A percentile compares a stretch with the other conserved stretches of the same genome.
Evolutionary conservation across 2,329 filamentous ascomycete genomes (phyloP).

Genomic region (Plenodomus biglobosus): DNA sequence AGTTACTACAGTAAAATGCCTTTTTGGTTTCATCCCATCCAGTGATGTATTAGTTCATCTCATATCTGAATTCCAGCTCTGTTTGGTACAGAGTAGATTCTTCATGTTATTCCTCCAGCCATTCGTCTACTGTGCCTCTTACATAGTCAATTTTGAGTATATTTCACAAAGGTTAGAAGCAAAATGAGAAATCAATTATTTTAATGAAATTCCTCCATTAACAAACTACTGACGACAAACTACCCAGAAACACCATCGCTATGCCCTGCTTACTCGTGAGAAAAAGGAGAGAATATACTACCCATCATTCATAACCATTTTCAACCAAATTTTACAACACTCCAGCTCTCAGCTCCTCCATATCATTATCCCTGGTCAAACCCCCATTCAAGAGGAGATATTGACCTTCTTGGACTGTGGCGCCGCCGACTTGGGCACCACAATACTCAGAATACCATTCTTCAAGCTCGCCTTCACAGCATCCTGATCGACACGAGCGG

Average conservation of each 20-base stretch:
- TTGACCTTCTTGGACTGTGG: conserved; percentile 55
- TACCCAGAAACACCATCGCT: conserved; percentile 1
- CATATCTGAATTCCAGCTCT: no score
- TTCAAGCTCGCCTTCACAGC: conserved; percentile 62
- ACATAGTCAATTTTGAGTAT: no score
- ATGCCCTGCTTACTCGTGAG: conserved; percentile 1
- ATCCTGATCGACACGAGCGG: conserved; percentile 60
- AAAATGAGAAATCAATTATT: neutral
- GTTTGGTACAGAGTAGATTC: no score
- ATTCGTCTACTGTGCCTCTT: no score
- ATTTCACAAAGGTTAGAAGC: no score
- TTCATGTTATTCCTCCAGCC: no score
- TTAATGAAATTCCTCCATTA: no score
- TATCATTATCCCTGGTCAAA: no score
- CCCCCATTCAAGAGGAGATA: conserved; percentile 45
- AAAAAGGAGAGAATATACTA: neutral
- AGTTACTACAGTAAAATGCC: no score
- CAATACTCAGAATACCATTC: conserved; percentile 60
- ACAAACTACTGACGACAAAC: neutral
- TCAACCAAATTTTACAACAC: neutral
- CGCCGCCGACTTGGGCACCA: conserved; percentile 59
- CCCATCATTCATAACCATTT: no score
- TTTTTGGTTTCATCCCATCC: no score
- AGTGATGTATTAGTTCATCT: no score
- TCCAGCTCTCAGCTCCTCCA: neutral